Conservation (phyloP, 805 yeast genomes). For the Barnettozyma siamensis region DNA sequence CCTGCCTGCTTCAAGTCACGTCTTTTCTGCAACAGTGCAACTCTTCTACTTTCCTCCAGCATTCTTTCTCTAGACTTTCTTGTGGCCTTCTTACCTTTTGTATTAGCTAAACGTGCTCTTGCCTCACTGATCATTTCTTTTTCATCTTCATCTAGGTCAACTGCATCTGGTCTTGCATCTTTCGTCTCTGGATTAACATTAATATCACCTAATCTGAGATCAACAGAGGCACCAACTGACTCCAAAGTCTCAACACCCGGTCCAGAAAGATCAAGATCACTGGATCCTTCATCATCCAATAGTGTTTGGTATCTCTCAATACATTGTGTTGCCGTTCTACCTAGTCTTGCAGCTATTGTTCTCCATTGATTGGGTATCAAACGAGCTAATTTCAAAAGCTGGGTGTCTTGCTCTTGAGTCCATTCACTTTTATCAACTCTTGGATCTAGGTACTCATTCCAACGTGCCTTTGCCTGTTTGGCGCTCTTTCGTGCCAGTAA, state of each 20-base stretch:
- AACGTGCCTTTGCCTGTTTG: slow-evolving; percentile 85
- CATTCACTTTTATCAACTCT: slow-evolving; percentile 57
- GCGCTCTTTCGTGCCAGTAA: slow-evolving; percentile 81
- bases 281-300: slow-evolving; percentile 39
- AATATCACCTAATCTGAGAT: slow-evolving; percentile 45
- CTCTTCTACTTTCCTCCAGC: slow-evolving; percentile 69
- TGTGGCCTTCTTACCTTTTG: slow-evolving; percentile 92
- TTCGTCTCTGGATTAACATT: slow-evolving; percentile 69
- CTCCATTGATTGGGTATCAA: slow-evolving; percentile 92
- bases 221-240: slow-evolving; percentile 33
- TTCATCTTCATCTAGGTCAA: slow-evolving; percentile 81
- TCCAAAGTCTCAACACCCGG: slow-evolving; percentile 44
- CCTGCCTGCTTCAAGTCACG: slow-evolving; percentile 82
- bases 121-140: slow-evolving; percentile 94
- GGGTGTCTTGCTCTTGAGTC: slow-evolving; percentile 72
- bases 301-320: slow-evolving; percentile 77
- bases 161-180: slow-evolving; percentile 78
- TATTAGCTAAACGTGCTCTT: slow-evolving; percentile 81
- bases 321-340: slow-evolving; percentile 83
- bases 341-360: slow-evolving; percentile 73
- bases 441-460: slow-evolving; percentile 88
- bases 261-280: slow-evolving; percentile 39
- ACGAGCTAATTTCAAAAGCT: slow-evolving; percentile 58
- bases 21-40: slow-evolving; percentile 72
- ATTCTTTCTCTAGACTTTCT: slow-evolving; percentile 81